A percentile compares a stretch with the other conserved stretches of the same genome.
These are phyloP conservation scores for Globisporangium radiosum DNA, from an alignment of 352 stramenopile genomes.

Conservation along the genomic window DNA sequence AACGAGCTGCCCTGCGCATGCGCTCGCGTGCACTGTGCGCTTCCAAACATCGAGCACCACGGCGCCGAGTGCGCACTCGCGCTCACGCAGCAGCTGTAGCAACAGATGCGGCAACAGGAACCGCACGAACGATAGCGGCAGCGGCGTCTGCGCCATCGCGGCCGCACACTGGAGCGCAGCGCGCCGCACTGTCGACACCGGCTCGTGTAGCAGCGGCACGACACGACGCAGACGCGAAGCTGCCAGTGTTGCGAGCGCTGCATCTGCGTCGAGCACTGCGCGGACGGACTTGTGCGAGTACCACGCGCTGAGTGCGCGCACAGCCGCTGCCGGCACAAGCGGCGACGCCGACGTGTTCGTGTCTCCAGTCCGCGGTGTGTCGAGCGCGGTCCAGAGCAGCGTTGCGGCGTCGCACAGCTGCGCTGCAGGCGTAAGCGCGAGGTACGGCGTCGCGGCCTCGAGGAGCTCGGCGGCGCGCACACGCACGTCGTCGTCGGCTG, in stretches of 20 bases:
- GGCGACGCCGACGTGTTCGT: slow-evolving; percentile 15
- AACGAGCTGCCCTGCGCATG: slow-evolving; percentile 17
- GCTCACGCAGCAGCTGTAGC: slow-evolving; percentile 53
- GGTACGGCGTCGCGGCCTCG: slow-evolving; percentile 27
- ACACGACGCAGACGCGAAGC: slow-evolving; percentile 29
- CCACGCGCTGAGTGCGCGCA: slow-evolving; percentile 36
- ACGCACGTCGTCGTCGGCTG: slow-evolving; percentile 61
- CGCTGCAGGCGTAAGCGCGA: slow-evolving; percentile 16
- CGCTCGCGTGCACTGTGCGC: slow-evolving; percentile 21
- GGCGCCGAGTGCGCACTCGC: slow-evolving; percentile 18
- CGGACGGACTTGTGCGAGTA: slow-evolving; percentile 22
- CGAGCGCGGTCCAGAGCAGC: slow-evolving; percentile 38
- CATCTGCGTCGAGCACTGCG: slow-evolving; percentile 20
- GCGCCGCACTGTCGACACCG: slow-evolving; percentile 28
- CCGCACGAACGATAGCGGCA: slow-evolving; percentile 8
- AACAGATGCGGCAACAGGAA: slow-evolving; percentile 51
- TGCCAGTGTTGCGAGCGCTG: slow-evolving; percentile 13
- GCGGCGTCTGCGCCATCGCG: slow-evolving; percentile 14
- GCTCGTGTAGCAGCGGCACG: slow-evolving; percentile 56
- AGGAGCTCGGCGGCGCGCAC: slow-evolving; percentile 52
- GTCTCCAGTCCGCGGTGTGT: slow-evolving; percentile 20
- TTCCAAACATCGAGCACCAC: slow-evolving; percentile 39
- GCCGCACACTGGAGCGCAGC: slow-evolving; percentile 42
- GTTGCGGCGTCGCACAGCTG: slow-evolving; percentile 19
- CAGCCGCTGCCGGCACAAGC: slow-evolving; percentile 24